Conservation (phyloP, 2,329 filamentous ascomycete species). For the Trichoderma hamatum region DNA sequence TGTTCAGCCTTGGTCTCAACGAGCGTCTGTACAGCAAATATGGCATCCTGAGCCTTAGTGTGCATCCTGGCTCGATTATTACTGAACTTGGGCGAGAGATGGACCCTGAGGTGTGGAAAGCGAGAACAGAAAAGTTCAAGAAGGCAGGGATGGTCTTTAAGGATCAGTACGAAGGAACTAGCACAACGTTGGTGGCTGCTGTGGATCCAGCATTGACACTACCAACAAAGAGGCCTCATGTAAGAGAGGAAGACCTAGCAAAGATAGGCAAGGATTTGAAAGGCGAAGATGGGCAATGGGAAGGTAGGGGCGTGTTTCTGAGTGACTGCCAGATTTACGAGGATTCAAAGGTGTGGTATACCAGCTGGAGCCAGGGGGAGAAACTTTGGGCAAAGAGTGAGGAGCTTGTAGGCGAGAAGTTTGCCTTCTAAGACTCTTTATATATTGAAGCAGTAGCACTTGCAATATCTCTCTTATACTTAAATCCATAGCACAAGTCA, state of each 20-base stretch:
- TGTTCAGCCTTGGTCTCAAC: conserved; percentile 18
- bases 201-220: conserved; percentile 8
- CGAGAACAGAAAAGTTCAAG: not conserved
- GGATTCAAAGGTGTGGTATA: not conserved
- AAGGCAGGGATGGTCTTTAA: conserved; percentile 5
- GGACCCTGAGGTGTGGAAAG: not conserved
- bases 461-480: not conserved
- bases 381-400: conserved; percentile 19
- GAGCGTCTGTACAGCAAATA: conserved; percentile 7
- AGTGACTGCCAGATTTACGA: conserved; percentile 9
- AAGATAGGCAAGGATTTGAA: not conserved
- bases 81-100: conserved; percentile 5
- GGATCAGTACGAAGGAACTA: not conserved
- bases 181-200: conserved; percentile 12
- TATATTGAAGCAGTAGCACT: not conserved
- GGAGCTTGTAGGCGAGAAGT: conserved; percentile 2
- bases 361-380: conserved; percentile 12
- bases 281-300: conserved; percentile 20
- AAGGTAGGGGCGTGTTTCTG: conserved; percentile 17
- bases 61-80: conserved; percentile 1
- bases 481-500: not conserved
- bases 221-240: conserved; percentile 4
- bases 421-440: not conserved
- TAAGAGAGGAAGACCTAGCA: not conserved
- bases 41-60: not conserved